Evolutionary conservation across 495 filamentous ascomycete species (phyloP).

Genomic region (Eremomyces bilateralis): DNA sequence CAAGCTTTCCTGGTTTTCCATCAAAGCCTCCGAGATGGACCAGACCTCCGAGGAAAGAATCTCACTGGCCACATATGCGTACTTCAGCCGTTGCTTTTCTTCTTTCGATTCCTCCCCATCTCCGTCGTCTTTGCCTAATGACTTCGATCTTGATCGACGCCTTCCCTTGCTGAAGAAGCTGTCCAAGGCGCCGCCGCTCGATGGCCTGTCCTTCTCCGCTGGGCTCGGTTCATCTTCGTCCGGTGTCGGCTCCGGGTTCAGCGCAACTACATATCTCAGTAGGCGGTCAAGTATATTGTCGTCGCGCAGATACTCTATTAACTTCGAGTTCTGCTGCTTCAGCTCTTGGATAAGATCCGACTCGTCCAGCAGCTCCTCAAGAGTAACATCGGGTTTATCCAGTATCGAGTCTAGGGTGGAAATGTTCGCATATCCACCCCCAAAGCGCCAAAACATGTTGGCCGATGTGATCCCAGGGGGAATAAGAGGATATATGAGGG

Average conservation of each 20-base stretch:
- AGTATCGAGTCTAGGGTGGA: constrained; percentile 91
- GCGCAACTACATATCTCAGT: constrained; percentile 76
- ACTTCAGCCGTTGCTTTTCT: constrained; percentile 76
- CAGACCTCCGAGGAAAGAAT: constrained; percentile 89
- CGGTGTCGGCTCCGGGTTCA: constrained; percentile 26
- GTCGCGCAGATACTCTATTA: constrained; percentile 86
- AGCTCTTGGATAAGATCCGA: constrained; percentile 90
- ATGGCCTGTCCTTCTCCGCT: constrained; percentile 36
- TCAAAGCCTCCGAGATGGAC: constrained; percentile 80
- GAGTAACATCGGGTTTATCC: constrained; percentile 79
- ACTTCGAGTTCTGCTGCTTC: constrained; percentile 93
- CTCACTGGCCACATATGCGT: constrained; percentile 80
- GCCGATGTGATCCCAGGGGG: no score
- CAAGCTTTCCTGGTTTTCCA: constrained; percentile 58
- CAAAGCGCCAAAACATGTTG: constrained; percentile 98
- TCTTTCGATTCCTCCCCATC: constrained; percentile 16
- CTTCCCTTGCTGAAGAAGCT: constrained; percentile 16
- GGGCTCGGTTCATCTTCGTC: constrained; percentile 24
- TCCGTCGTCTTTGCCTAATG: constrained; percentile 12
- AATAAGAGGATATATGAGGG: no score
- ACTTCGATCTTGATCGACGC: constrained; percentile 11
- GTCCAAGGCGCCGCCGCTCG: constrained; percentile 8
- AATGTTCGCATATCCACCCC: constrained; percentile 92
- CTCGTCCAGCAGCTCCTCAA: constrained; percentile 92
- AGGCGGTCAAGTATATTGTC: constrained; percentile 69